A percentile compares a stretch with the other conserved stretches of the same genome.
Conservation (phyloP, 257 asterid species). For the Pogostemon cablin region DNA sequence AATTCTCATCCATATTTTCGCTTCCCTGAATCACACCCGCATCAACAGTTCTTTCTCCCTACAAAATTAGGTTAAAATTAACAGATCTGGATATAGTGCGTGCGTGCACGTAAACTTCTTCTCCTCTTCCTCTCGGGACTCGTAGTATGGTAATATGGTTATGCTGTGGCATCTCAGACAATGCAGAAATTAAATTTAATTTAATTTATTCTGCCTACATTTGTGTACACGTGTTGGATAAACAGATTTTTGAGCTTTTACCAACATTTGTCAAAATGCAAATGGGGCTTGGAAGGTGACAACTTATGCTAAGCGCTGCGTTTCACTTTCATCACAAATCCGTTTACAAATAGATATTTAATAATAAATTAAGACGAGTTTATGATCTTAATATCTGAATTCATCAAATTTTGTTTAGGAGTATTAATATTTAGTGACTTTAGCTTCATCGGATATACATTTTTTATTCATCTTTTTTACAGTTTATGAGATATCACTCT, state of each 20-base stretch:
- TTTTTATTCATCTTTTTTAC: no score
- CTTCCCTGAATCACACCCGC: slow-evolving; percentile 6
- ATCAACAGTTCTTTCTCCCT: slow-evolving; percentile 9
- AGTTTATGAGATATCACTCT: no score
- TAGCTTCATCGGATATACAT: no score
- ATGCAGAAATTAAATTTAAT: neutral
- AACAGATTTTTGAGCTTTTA: slow-evolving; percentile 20
- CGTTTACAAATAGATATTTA: no score
- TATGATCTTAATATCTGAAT: no score
- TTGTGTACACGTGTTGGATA: slow-evolving; percentile 44
- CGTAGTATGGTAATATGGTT: slow-evolving; percentile 21
- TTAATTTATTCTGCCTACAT: neutral
- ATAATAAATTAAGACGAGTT: no score
- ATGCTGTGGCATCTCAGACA: slow-evolving; percentile 13
- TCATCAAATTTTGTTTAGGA: no score
- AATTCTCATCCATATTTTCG: slow-evolving; percentile 58
- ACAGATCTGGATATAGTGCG: slow-evolving; percentile 8
- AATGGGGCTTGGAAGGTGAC: neutral
- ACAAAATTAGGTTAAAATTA: neutral
- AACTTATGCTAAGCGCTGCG: no score
- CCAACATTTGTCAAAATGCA: slow-evolving; percentile 23
- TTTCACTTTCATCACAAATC: no score
- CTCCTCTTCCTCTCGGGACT: neutral
- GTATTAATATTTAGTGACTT: no score
- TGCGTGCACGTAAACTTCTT: neutral